phyloP scores from a whole-genome alignment of 2,329 filamentous ascomycete genomes.

The Colletotrichum sp. region DNA sequence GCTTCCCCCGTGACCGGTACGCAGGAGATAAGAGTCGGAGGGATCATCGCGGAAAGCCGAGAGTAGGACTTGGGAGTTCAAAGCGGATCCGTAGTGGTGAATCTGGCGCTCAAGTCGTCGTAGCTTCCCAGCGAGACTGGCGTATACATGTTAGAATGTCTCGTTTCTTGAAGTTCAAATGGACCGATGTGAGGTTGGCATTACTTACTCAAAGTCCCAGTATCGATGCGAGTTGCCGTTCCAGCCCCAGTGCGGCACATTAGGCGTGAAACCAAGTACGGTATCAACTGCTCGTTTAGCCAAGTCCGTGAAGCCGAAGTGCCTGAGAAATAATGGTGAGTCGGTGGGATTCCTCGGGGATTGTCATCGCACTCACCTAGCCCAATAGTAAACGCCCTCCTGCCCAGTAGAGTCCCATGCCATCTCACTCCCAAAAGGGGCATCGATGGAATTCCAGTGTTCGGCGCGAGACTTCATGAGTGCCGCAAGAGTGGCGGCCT shows the following conservation, averaged over 20 bases:
- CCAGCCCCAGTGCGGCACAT: constrained; percentile 66
- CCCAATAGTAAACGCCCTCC: constrained; percentile 66
- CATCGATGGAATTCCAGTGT: constrained; percentile 53
- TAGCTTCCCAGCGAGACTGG: background rate
- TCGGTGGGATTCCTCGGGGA: background rate
- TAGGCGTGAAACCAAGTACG: constrained; percentile 61
- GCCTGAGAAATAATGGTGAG: constrained; percentile 25
- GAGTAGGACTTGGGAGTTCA: constrained; percentile 62
- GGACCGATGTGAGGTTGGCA: constrained; percentile 44
- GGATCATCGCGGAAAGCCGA: constrained; percentile 52
- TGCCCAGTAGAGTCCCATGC: constrained; percentile 68
- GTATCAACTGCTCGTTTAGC: constrained; percentile 55
- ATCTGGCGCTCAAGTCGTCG: constrained; percentile 49
- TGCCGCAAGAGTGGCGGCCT: constrained; percentile 38
- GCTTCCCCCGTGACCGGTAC: constrained; percentile 59
- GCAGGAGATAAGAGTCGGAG: constrained; percentile 53
- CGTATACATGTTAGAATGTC: background rate
- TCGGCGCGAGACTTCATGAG: constrained; percentile 55
- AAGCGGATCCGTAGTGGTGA: constrained; percentile 65
- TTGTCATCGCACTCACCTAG: constrained; percentile 38
- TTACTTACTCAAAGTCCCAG: constrained; percentile 53
- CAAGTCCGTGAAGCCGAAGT: constrained; percentile 53
- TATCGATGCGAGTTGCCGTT: constrained; percentile 66
- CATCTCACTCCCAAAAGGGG: constrained; percentile 66
- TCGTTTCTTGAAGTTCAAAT: background rate